Percentiles rank a stretch among this genome's conserved stretches.
Conservation (phyloP, 352 stramenopile genomes). For the Globisporangium cylindrosporum region DNA sequence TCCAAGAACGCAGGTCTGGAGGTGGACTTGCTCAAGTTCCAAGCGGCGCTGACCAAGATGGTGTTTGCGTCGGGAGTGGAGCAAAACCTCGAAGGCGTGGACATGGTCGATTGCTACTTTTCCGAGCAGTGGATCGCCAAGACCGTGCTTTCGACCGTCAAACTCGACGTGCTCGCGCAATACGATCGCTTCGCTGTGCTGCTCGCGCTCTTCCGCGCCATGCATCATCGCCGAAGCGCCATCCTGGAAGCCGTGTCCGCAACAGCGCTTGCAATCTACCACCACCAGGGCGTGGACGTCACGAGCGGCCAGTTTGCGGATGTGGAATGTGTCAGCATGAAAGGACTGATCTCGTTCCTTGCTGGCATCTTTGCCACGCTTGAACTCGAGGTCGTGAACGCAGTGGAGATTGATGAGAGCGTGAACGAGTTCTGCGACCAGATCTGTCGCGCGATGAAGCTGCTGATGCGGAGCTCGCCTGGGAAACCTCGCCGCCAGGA, state of each 20-base stretch:
- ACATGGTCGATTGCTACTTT: slow-evolving; percentile 41
- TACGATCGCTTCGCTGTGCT: slow-evolving; percentile 64
- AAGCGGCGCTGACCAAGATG: slow-evolving; percentile 47
- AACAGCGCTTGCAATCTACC: slow-evolving; percentile 60
- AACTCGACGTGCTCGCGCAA: slow-evolving; percentile 55
- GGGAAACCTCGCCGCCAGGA: slow-evolving; percentile 33
- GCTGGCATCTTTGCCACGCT: slow-evolving; percentile 41
- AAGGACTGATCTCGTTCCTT: slow-evolving; percentile 55
- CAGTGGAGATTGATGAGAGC: slow-evolving; percentile 33
- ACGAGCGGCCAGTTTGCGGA: slow-evolving; percentile 15
- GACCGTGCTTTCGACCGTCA: slow-evolving; percentile 43
- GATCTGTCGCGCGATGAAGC: slow-evolving; percentile 44
- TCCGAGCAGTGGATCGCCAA: slow-evolving; percentile 47
- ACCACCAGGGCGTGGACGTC: slow-evolving; percentile 45
- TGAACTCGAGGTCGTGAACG: slow-evolving; percentile 34
- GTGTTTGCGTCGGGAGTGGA: slow-evolving; percentile 38
- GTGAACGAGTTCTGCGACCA: slow-evolving; percentile 39
- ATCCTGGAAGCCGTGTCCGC: slow-evolving; percentile 36
- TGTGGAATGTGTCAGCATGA: slow-evolving; percentile 50
- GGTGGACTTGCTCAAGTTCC: slow-evolving; percentile 67
- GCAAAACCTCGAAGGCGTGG: slow-evolving; percentile 24
- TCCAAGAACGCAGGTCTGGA: slow-evolving; percentile 20
- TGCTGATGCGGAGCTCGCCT: slow-evolving; percentile 58
- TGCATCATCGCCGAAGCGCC: slow-evolving; percentile 28
- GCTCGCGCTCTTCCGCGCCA: slow-evolving; percentile 44